Base-by-base conservation (phyloP, 108 stramenopile species). In the Chaetoceros muelleri region DNA sequence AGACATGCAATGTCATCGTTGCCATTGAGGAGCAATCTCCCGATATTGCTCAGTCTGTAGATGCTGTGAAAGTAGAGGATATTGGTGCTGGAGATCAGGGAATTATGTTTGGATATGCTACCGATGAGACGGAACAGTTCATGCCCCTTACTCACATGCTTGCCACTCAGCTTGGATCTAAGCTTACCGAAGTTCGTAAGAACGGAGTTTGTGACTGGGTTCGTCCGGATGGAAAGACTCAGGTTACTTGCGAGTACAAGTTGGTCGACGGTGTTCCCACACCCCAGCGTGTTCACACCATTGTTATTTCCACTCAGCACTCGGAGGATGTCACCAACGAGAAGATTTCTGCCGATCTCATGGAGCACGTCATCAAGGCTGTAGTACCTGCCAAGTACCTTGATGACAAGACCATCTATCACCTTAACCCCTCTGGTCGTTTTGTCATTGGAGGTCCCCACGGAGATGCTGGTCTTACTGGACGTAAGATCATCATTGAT, bases 391-490 rank as follows among this genome's bases (percentile, higher is more conserved):
- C 87, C 55, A 87, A 96, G 75, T 98, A 93, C 74, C 67, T 96
- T 24, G 97, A 98, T 62, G 94, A 95, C 51, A 87, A 96, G 52
- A 98, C 97, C 62, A 84, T 95, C 58, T 98, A 94, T 71, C 96
- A 97, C 77, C 69, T 97, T 48, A 96, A 96, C 70, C 95, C 90
- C 19, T 79, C 75, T 26, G 85, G 95, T 18, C 70, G 94, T 28
- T 97, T 97, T 66, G 91, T 97, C 48, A 96, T 97, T 66, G 96
- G 96, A 22, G 96, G 96, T 50, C 96, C 96, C 21, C 96, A 97
- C 65, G 94, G 94, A 28, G 96, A 97, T 74, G 95, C 96, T n/a
- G 95, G 96, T 46, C 74, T 97, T 5, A 95, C 96, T 8, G 96
- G 96, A 29, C 84, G 96, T 46, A 97, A 97, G 71, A 92, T 95